Percentiles rank a stretch among this genome's conserved stretches.
These are phyloP conservation scores for Kodamaea hsintzibuensis DNA, from an alignment of 805 yeast genomes.

Conservation along the genomic window DNA sequence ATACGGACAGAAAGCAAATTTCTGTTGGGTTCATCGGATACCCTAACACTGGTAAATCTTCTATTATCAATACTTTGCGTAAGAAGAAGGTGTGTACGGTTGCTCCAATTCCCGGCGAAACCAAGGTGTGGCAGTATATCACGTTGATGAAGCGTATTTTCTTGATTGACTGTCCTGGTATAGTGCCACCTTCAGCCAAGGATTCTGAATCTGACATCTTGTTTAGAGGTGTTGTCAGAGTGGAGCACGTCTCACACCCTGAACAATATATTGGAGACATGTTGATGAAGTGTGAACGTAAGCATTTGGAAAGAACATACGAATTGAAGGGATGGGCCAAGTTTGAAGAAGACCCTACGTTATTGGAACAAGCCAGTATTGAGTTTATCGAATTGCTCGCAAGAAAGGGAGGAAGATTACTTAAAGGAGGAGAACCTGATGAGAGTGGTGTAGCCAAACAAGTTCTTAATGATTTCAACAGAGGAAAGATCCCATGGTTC, in stretches of 20 bases:
- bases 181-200: constrained; percentile 90
- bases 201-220: constrained; percentile 90
- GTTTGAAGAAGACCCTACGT: constrained; percentile 46
- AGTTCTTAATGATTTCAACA: constrained; percentile 88
- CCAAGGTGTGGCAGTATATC: constrained; percentile 98
- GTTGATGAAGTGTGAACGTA: constrained; percentile 78
- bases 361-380: constrained; percentile 44
- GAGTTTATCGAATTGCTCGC: constrained; percentile 91
- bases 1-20: constrained; percentile 90
- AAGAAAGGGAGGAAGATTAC: constrained; percentile 85
- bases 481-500: constrained; percentile 99
- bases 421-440: constrained; percentile 98
- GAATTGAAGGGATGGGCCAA: constrained; percentile 86
- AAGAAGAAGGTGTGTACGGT: constrained; percentile 95
- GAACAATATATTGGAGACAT: constrained; percentile 93
- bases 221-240: constrained; percentile 96
- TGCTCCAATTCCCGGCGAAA: constrained; percentile 99
- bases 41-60: constrained; percentile 97
- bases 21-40: constrained; percentile 97
- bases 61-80: constrained; percentile 90
- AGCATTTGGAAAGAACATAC: constrained; percentile 93
- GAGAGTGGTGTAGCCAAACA: constrained; percentile 90
- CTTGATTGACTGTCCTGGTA: constrained; percentile 97
- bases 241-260: constrained; percentile 94
- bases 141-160: constrained; percentile 95